Evolutionary conservation across 2,329 filamentous ascomycete genomes (phyloP).

Genomic region (Cladosporium velox): DNA sequence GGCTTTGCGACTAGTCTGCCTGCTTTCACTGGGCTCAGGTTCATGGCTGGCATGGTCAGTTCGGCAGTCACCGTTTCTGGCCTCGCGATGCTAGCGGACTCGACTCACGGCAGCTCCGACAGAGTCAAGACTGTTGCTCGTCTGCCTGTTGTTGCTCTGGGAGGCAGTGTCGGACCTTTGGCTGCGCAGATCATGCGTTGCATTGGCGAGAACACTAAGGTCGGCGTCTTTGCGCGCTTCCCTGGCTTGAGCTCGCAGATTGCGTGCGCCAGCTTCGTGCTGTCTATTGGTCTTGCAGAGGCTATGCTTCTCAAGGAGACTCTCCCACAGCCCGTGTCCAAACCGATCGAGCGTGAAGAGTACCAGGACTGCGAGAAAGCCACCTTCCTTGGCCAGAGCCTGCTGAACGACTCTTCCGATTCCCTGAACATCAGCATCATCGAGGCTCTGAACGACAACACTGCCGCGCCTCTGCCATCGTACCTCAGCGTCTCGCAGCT

Average conservation of each 20-base stretch:
- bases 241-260: slow-evolving; percentile 49
- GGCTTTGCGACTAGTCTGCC: slow-evolving; percentile 48
- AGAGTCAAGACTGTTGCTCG: slow-evolving; percentile 46
- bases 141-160: slow-evolving; percentile 48
- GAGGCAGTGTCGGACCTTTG: slow-evolving; percentile 49
- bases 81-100: slow-evolving; percentile 51
- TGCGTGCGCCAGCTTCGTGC: slow-evolving; percentile 45
- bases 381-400: slow-evolving; percentile 43
- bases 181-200: slow-evolving; percentile 47
- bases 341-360: slow-evolving; percentile 19
- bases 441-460: slow-evolving; percentile 35
- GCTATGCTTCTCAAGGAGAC: slow-evolving; percentile 44
- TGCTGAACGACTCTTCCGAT: slow-evolving; percentile 36
- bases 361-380: slow-evolving; percentile 49
- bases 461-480: slow-evolving; percentile 32
- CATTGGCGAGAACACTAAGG: slow-evolving; percentile 41
- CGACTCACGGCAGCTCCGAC: slow-evolving; percentile 26
- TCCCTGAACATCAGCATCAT: slow-evolving; percentile 40
- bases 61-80: slow-evolving; percentile 48
- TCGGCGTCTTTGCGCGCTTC: slow-evolving; percentile 45
- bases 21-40: slow-evolving; percentile 47
- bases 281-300: slow-evolving; percentile 45
- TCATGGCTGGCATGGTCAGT: slow-evolving; percentile 47
- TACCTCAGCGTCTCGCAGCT: slow-evolving; percentile 49
- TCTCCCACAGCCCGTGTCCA: slow-evolving; percentile 22